Percentiles rank a stretch among this genome's conserved stretches.
phyloP scores from a whole-genome alignment of 2,329 filamentous ascomycete genomes.

The Orbilia ellipsospora region DNA sequence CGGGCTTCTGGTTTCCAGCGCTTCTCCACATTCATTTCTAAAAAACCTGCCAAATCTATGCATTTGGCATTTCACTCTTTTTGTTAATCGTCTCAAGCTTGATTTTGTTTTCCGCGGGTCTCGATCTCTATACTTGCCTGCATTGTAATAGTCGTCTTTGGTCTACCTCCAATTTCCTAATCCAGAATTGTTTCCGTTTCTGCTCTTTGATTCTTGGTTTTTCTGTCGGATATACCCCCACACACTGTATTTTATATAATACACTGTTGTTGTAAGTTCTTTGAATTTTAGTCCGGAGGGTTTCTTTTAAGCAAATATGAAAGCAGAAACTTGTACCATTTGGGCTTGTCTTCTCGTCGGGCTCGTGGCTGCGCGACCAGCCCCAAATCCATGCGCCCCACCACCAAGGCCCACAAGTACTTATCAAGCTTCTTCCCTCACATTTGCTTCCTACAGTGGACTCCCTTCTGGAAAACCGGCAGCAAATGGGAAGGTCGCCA shows the following conservation, averaged over 20 bases:
- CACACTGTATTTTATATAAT: conserved; percentile 15
- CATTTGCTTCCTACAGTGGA: conserved; percentile 38
- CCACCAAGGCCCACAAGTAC: conserved; percentile 6
- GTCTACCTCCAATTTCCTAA: conserved; percentile 19
- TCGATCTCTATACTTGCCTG: conserved; percentile 23
- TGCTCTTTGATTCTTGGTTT: too few species aligned
- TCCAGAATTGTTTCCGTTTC: not conserved
- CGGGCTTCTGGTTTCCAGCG: conserved; percentile 20
- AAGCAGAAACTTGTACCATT: not conserved
- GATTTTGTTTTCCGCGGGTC: not conserved
- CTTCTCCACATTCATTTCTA: conserved; percentile 28
- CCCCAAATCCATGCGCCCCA: conserved; percentile 11
- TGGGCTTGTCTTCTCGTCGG: conserved; percentile 7
- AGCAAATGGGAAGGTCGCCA: conserved; percentile 16
- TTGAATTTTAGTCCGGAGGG: not conserved
- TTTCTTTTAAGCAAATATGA: conserved; percentile 18
- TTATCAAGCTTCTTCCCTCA: conserved; percentile 30
- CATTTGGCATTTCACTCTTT: conserved; percentile 13
- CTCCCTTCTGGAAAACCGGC: conserved; percentile 22
- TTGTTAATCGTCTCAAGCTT: conserved; percentile 3
- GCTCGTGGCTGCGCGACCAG: conserved; percentile 26
- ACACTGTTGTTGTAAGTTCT: not conserved
- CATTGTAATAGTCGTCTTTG: conserved; percentile 18
- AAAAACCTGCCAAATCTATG: conserved; percentile 28
- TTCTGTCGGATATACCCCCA: not conserved